A percentile compares a stretch with the other conserved stretches of the same genome.
Evolutionary conservation across 495 filamentous ascomycete species (phyloP).

Genomic region (Penicillium taxi): DNA sequence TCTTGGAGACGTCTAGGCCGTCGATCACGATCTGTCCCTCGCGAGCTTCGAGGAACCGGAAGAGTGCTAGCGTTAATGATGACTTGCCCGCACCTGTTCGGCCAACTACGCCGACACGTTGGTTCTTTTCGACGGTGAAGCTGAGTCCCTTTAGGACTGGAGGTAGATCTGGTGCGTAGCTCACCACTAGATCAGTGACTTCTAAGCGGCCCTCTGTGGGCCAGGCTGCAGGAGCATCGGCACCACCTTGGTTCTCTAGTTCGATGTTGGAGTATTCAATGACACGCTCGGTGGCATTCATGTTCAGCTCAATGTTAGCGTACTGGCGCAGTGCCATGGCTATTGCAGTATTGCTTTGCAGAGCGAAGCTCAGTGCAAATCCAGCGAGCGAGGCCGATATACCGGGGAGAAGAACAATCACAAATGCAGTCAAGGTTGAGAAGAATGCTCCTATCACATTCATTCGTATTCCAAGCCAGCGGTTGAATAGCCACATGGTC

Average conservation of each 20-base stretch:
- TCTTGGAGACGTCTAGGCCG: conserved; percentile 65
- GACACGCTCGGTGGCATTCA: conserved; percentile 80
- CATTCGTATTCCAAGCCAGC: conserved; percentile 71
- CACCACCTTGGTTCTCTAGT: conserved; percentile 54
- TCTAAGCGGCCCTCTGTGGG: conserved; percentile 69
- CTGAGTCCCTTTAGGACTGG: conserved; percentile 67
- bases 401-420: conserved; percentile 53
- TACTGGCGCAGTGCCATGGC: conserved; percentile 42
- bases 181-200: conserved; percentile 62
- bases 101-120: conserved; percentile 76
- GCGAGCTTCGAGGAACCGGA: conserved; percentile 72
- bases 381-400: conserved; percentile 73
- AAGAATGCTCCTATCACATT: conserved; percentile 63
- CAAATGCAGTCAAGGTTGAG: conserved; percentile 51
- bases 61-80: conserved; percentile 71
- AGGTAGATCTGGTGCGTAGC: conserved; percentile 68
- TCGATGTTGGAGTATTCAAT: conserved; percentile 69
- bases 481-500: conserved; percentile 62
- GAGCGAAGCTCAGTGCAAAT: conserved; percentile 59
- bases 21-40: conserved; percentile 67
- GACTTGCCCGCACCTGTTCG: conserved; percentile 86
- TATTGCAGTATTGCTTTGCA: conserved; percentile 46
- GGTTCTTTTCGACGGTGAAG: conserved; percentile 61
- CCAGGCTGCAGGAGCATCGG: conserved; percentile 67
- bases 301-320: conserved; percentile 59